Percentiles rank a stretch among this genome's conserved stretches.
Conservation (phyloP, 2,329 filamentous ascomycete species). For the Pseudocercospora eumusae region DNA sequence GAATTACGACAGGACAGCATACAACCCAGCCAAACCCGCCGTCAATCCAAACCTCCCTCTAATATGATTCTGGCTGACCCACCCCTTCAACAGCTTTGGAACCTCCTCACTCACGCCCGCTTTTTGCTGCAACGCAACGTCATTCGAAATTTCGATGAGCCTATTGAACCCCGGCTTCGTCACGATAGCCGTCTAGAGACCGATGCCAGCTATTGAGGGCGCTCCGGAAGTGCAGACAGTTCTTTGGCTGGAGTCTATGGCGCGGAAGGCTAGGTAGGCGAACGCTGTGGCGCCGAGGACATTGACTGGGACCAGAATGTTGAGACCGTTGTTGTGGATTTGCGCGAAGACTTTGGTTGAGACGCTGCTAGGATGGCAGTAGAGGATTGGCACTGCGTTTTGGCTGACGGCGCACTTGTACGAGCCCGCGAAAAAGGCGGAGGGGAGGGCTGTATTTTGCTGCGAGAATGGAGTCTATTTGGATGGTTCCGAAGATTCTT, state of each 20-base stretch:
- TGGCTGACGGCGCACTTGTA: conserved; percentile 25
- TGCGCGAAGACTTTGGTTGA: background rate
- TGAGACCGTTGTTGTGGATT: background rate
- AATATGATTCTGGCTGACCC: background rate
- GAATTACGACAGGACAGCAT: background rate
- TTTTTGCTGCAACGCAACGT: background rate
- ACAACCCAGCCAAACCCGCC: background rate
- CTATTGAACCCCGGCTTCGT: conserved; percentile 3
- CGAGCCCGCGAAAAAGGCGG: conserved; percentile 24
- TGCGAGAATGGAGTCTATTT: background rate
- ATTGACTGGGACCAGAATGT: background rate
- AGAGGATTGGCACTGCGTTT: conserved; percentile 26
- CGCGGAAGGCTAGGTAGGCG: background rate
- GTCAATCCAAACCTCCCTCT: background rate
- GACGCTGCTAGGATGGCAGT: conserved; percentile 2
- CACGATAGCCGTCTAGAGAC: background rate
- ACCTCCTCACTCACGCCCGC: conserved; percentile 1
- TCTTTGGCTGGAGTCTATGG: background rate
- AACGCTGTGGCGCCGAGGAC: background rate
- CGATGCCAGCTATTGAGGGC: background rate
- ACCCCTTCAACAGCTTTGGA: background rate
- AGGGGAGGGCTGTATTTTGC: conserved; percentile 20
- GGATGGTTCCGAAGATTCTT: background rate
- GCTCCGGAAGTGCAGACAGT: background rate
- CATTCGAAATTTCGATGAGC: background rate